Conservation (phyloP, 495 filamentous ascomycete species). For the Cairneyella variabilis region DNA sequence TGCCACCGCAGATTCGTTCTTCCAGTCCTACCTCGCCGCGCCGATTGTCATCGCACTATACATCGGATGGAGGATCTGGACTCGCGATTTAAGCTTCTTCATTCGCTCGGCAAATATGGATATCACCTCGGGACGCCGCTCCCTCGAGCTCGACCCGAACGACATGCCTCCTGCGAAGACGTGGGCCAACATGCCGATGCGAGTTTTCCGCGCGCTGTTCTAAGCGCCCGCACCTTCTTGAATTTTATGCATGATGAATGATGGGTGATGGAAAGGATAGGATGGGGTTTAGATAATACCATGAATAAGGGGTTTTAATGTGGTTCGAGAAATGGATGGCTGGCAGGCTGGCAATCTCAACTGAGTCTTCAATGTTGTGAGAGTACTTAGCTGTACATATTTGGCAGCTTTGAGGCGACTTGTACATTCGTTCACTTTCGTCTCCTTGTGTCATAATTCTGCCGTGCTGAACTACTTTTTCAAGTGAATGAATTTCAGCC, state of each 20-base stretch:
- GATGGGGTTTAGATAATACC: too few species aligned
- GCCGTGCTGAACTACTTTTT: too few species aligned
- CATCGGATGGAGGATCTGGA: constrained; percentile 71
- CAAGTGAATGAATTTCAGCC: too few species aligned
- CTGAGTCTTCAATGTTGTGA: too few species aligned
- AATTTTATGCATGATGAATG: background rate
- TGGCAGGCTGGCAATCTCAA: too few species aligned
- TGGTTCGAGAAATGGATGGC: too few species aligned
- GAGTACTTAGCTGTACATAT: too few species aligned
- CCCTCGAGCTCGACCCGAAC: constrained; percentile 15
- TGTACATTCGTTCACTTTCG: too few species aligned
- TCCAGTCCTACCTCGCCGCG: constrained; percentile 71
- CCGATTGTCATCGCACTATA: constrained; percentile 78
- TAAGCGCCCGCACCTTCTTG: constrained; percentile 9
- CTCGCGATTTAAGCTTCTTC: constrained; percentile 43
- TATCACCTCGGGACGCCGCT: constrained; percentile 18
- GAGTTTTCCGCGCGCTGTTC: constrained; percentile 31
- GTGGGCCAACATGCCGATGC: constrained; percentile 31
- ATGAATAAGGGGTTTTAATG: too few species aligned
- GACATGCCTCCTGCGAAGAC: constrained; percentile 26
- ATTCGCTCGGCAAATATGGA: constrained; percentile 14
- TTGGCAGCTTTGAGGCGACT: too few species aligned
- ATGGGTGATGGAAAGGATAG: too few species aligned
- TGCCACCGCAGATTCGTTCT: constrained; percentile 58
- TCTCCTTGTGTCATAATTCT: too few species aligned